Evolutionary conservation across 225 moss, liverwort and hornwort genomes (phyloP), one percentile per base, ranked within the genome.

Genomic region (Rhytidiadelphus loreus): DNA sequence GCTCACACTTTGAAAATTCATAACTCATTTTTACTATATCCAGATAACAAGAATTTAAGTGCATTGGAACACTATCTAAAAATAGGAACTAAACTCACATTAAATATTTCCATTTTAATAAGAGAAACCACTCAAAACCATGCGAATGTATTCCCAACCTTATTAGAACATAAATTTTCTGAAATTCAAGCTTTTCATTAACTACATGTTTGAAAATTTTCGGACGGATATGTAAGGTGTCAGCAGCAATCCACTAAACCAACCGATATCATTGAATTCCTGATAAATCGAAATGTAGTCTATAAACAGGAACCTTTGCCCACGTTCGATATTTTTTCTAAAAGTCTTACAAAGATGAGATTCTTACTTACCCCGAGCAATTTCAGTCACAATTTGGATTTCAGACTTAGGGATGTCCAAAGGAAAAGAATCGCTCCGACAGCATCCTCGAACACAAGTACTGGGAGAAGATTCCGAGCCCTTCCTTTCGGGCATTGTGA

Each of bases 361-460:
- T 41, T 32, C 46, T 53, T 30, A 81, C 92, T 68, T 46, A 95
- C 95, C 95, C 37, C 94, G 90, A 29, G 95, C 93, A 83, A 95
- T 95, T 88, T 95, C 94, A 70, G 88, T 63, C 64, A 90, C 77
- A 19, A 95, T 92, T 64, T 91, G 55, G 60, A 95, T 92, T 46
- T 93, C 91, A 58, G 94, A 83, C 81, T 90, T 94, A 13, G 95
- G 85, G 37, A 94, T 87, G 66, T 84, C 92, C 77, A 95, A 80
- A 87, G 92, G 91, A 29, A 94, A 30, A 66, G 53, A 85, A 48
- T 89, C 91, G 86, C 93, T 95, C 85, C 70, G 86, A 61, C 95
- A 95, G 68, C 95, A 95, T 66, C 94, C 95, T 84, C 95, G 94
- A 85, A 95, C 93, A 85, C 95, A 95, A 46, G 85, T 50, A 79